Conservation (phyloP, 495 filamentous ascomycete genomes). For the Neurospora africana region DNA sequence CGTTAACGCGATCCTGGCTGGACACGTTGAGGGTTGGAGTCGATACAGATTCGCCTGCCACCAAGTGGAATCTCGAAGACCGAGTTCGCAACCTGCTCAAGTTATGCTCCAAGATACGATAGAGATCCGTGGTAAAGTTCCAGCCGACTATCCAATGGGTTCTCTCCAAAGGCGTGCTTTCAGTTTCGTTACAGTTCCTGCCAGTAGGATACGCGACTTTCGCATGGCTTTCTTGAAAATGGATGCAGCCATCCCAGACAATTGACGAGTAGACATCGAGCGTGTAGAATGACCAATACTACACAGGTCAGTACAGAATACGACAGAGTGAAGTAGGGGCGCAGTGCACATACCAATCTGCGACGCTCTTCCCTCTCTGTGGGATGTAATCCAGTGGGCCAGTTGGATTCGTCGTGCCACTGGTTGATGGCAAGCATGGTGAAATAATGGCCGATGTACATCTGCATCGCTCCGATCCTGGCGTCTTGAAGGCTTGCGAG, state of each 20-base stretch:
- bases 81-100: slow-evolving; percentile 19
- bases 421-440: slow-evolving; percentile 33
- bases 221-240: slow-evolving; percentile 33
- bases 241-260: slow-evolving; percentile 37
- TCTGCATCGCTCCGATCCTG: slow-evolving; percentile 36
- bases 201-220: slow-evolving; percentile 36
- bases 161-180: slow-evolving; percentile 7
- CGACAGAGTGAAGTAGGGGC: not conserved
- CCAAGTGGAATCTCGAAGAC: slow-evolving; percentile 16
- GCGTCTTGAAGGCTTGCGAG: slow-evolving; percentile 39
- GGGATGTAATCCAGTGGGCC: slow-evolving; percentile 32
- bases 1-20: slow-evolving; percentile 31
- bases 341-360: slow-evolving; percentile 27
- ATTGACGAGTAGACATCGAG: slow-evolving; percentile 40
- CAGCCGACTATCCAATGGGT: slow-evolving; percentile 39
- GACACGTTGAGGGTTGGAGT: slow-evolving; percentile 13
- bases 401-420: slow-evolving; percentile 40
- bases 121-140: slow-evolving; percentile 43
- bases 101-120: slow-evolving; percentile 39
- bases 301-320: slow-evolving; percentile 2
- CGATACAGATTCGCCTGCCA: slow-evolving; percentile 10
- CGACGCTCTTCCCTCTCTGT: slow-evolving; percentile 39
- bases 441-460: slow-evolving; percentile 38
- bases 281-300: slow-evolving; percentile 47
- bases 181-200: slow-evolving; percentile 28